Evolutionary conservation across 2,329 filamentous ascomycete genomes (phyloP), one percentile per base, ranked within the genome.

Genomic region (Claviceps pusilla): DNA sequence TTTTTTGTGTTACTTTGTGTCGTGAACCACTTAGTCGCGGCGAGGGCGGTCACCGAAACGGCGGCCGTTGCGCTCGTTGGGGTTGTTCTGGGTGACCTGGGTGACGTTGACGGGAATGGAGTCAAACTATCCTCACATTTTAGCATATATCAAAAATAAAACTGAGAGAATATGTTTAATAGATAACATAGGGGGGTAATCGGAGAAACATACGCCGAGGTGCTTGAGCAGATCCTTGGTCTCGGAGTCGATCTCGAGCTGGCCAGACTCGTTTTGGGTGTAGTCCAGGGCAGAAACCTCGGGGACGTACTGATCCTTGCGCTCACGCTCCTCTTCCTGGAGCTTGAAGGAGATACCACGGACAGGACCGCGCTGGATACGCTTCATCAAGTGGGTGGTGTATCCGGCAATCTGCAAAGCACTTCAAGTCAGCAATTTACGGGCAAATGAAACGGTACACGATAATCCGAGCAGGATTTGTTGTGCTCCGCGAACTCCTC

Each of bases 301-400:
- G 70, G 93, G 93, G 63, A 98, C 93, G 80, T 96, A 98, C 82
- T 98, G 93, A 81, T 98, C 93, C 87, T 98, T 98, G 74, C 93
- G 87, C 80, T 98, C 93, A 83, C 93, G 89, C 86, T 98, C 93
- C 82, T 98, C 93, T 81, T 98, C 93, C 80, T 98, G 93, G 59
- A 98, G 88, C 84, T 98, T 98, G 90, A 98, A 98, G 76, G 94
- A 98, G 78, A 98, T 98, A 81, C 93, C 93, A 69, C 93, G 94
- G 76, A 98, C 93, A 63, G 93, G 93, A 63, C 93, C 93, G 74
- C 93, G 89, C 82, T 97, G 93, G 68, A 98, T 98, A 77, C 93
- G 93, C 86, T 97, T 97, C 94, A 98, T 98, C 76, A 94, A 74
- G 73, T 95, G 89, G 64, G 93, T 97, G 68, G 91, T 95, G 84